Evolutionary conservation across 2,329 filamentous ascomycete genomes (phyloP), one percentile per base, ranked within the genome.

Genomic region (Fusarium drepaniforme): DNA sequence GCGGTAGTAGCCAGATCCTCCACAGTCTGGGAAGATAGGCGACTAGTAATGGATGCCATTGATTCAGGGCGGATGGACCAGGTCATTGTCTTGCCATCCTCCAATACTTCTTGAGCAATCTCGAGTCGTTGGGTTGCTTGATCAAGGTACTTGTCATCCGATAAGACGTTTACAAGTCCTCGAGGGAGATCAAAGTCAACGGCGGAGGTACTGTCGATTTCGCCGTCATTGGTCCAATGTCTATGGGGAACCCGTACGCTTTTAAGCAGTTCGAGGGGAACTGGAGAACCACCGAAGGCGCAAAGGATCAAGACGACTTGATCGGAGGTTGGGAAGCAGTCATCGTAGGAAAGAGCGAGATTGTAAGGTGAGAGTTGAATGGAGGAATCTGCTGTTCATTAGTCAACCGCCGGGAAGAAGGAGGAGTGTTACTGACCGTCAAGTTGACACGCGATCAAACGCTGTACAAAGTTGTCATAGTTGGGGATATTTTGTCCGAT

Each of bases 181-280:
- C 38, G 12, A 0, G 68, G 74, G 11, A 83, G 63, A 0, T 78
- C 80, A 49, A 78, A 82, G 1, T 76, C 72, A 4, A 56, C 5
- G 5, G 81, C 76, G 4, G 49, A 66, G 13, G 70, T 74, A 0
- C 46, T 74, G 6, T 78, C 66, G 7, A 83, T 78, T 40, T 82
- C 81, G 11, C 81, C 79, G 1, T 71, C 66, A 5, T 63, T 61
- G 5, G 65, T 70, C 81, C 81, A 83, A 4, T 79, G 68, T 3
- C 75, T 57, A 53, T 78, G 80, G 0, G 78, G 72, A 0, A 53
- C 15, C 2, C 72, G 73, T 9, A 78, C 67, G 18, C 68, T 74
- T 25, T 75, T 77, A 0, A 83, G 9, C 2, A 83, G 25, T 2
- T 73, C 67, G 1, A 78, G 58, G 0, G 81, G 81, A 2, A 82